These are phyloP conservation scores for Ascodesmis nigricans DNA, from an alignment of 495 filamentous ascomycete species.

Conservation along the genomic window DNA sequence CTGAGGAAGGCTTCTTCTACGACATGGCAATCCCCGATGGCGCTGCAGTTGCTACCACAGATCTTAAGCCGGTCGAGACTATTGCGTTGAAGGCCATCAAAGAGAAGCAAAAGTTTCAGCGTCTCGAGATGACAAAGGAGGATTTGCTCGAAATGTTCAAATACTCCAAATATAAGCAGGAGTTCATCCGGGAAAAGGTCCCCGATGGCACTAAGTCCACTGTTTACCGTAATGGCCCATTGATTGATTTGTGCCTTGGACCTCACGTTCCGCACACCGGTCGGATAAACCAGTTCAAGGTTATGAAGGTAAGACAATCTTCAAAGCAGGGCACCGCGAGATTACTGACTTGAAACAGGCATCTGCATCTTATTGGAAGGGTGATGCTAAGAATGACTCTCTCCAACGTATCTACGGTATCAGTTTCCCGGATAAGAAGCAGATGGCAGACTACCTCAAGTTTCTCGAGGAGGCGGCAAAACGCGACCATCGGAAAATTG, in stretches of 20 bases:
- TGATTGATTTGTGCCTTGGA: slow-evolving; percentile 61
- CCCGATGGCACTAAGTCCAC: slow-evolving; percentile 72
- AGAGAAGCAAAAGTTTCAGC: slow-evolving; percentile 89
- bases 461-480: slow-evolving; percentile 91
- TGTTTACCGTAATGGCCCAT: slow-evolving; percentile 66
- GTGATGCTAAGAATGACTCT: slow-evolving; percentile 77
- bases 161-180: slow-evolving; percentile 88
- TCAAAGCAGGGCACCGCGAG: too few relatives aligned
- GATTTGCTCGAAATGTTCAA: slow-evolving; percentile 88
- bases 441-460: slow-evolving; percentile 69
- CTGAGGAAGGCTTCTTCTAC: slow-evolving; percentile 90
- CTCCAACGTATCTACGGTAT: slow-evolving; percentile 90
- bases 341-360: slow-evolving; percentile 35
- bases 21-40: slow-evolving; percentile 73
- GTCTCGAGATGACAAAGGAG: slow-evolving; percentile 68
- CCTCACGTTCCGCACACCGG: slow-evolving; percentile 84
- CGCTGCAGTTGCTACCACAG: slow-evolving; percentile 43
- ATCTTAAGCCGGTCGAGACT: slow-evolving; percentile 61
- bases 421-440: slow-evolving; percentile 92
- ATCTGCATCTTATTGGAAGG: slow-evolving; percentile 89
- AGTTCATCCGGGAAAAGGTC: slow-evolving; percentile 86
- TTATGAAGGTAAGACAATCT: slow-evolving; percentile 42
- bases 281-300: slow-evolving; percentile 75
- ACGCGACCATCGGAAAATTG: slow-evolving; percentile 77
- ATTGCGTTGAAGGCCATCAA: slow-evolving; percentile 61